phyloP scores from a whole-genome alignment of 2,329 filamentous ascomycete genomes.

The Penicillium sp. region DNA sequence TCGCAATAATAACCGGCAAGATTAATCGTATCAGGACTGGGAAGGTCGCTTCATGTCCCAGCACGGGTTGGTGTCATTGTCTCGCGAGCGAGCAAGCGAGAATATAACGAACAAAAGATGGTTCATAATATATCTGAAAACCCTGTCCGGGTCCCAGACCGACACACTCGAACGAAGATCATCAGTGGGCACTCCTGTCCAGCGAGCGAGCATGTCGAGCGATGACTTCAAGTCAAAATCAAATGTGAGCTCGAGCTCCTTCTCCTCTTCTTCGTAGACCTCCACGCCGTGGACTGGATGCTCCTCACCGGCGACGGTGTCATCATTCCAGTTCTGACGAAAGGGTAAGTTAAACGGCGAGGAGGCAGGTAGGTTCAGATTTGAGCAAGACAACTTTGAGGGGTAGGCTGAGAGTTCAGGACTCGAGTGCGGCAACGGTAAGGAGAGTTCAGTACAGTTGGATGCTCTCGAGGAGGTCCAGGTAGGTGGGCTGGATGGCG shows the following conservation, averaged over 20 bases:
- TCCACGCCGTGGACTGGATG: not conserved
- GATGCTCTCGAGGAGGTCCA: not conserved
- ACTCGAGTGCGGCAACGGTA: not conserved
- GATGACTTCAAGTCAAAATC: constrained; percentile 2
- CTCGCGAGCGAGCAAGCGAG: constrained; percentile 5
- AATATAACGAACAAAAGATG: constrained; percentile 16
- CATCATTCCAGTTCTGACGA: not conserved
- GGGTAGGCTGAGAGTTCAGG: not conserved
- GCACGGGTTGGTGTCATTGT: not conserved
- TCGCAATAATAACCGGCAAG: not conserved
- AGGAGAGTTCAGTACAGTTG: not conserved
- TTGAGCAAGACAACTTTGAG: not conserved
- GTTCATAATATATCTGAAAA: constrained; percentile 9
- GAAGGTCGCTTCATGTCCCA: not conserved
- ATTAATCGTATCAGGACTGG: not conserved
- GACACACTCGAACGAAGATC: not conserved
- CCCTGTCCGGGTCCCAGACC: not conserved
- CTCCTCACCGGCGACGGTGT: not conserved
- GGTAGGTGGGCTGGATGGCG: not conserved
- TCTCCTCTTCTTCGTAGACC: not conserved
- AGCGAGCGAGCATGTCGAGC: constrained; percentile 4
- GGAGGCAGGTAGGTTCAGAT: not conserved
- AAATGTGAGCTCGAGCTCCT: not conserved
- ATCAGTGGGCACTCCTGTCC: not conserved
- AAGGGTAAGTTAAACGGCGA: not conserved